A percentile compares a stretch with the other conserved stretches of the same genome.
Conservation (phyloP, 139 green algal genomes). For the Tetradesmus obliquus region DNA sequence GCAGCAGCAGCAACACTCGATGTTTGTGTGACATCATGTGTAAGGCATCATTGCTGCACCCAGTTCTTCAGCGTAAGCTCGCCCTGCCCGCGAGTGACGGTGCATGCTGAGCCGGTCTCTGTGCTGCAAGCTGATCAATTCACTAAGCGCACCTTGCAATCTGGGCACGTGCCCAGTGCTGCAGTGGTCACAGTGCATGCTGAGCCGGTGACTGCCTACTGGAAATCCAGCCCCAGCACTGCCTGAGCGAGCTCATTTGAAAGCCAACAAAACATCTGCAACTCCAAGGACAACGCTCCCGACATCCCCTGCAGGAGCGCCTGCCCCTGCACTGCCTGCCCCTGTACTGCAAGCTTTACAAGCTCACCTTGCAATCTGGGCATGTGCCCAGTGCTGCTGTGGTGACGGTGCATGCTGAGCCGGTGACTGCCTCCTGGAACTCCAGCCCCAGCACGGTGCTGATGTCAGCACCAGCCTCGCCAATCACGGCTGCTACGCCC, state of each 20-base stretch:
- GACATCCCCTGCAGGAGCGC: too few species aligned
- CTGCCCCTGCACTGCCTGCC: too few species aligned
- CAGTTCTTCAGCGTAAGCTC: too few species aligned
- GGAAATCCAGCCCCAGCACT: slow-evolving; percentile 55
- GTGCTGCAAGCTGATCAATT: too few species aligned
- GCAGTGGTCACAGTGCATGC: slow-evolving; percentile 36
- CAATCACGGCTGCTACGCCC: slow-evolving; percentile 4
- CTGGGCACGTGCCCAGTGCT: background rate
- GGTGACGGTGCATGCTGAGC: slow-evolving; percentile 40
- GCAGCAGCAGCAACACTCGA: background rate
- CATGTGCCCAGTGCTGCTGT: slow-evolving; percentile 36
- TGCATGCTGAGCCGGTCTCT: too few species aligned
- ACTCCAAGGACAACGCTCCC: too few species aligned
- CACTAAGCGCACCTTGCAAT: too few species aligned
- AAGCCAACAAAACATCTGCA: too few species aligned
- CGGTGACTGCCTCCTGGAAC: slow-evolving; percentile 50
- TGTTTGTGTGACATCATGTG: background rate
- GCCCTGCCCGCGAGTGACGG: too few species aligned
- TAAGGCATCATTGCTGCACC: too few species aligned
- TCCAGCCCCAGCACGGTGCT: slow-evolving; percentile 55
- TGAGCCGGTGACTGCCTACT: slow-evolving; percentile 47
- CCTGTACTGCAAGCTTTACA: too few species aligned
- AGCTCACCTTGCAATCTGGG: slow-evolving; percentile 33
- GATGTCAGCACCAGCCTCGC: slow-evolving; percentile 44
- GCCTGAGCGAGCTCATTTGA: too few species aligned